These are phyloP conservation scores for Alisma plantagoaquatica DNA, from an alignment of 106 monocot species.

Conservation along the genomic window DNA sequence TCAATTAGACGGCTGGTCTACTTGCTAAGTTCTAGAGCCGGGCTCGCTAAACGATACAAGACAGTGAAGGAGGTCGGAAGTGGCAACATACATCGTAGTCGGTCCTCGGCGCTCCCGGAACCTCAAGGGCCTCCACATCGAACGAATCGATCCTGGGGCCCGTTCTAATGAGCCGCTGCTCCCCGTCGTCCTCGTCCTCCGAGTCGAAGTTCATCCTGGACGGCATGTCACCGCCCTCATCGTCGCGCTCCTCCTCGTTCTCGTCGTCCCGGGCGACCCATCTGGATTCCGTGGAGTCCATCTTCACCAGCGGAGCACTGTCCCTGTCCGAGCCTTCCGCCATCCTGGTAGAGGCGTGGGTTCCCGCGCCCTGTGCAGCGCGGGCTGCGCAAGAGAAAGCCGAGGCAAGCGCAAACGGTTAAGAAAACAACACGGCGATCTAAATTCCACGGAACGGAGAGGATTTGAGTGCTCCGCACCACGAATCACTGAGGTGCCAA, in stretches of 20 bases:
- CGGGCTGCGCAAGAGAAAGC: too few relatives aligned
- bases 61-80: too few relatives aligned
- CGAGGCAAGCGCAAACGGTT: too few relatives aligned
- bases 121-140: slow-evolving; percentile 92
- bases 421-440: too few relatives aligned
- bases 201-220: slow-evolving; percentile 18
- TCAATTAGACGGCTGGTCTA: too few relatives aligned
- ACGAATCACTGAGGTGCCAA: too few relatives aligned
- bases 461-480: too few relatives aligned
- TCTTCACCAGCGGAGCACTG: slow-evolving; percentile 35
- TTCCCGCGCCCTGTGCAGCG: too few relatives aligned
- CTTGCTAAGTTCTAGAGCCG: too few relatives aligned
- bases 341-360: neutral
- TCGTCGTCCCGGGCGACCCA: slow-evolving; percentile 59
- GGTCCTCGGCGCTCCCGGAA: slow-evolving; percentile 50
- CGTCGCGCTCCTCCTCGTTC: slow-evolving; percentile 25
- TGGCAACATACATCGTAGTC: slow-evolving; percentile 50
- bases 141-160: slow-evolving; percentile 90
- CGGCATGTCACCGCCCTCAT: slow-evolving; percentile 8
- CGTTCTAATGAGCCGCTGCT: slow-evolving; percentile 69
- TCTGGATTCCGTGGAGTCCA: slow-evolving; percentile 73
- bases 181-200: slow-evolving; percentile 28
- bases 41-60: too few relatives aligned
- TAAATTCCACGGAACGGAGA: too few relatives aligned
- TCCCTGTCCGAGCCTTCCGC: slow-evolving; percentile 24